Conservation (phyloP, 2,329 filamentous ascomycete genomes). For the Colletotrichum liriopes region DNA sequence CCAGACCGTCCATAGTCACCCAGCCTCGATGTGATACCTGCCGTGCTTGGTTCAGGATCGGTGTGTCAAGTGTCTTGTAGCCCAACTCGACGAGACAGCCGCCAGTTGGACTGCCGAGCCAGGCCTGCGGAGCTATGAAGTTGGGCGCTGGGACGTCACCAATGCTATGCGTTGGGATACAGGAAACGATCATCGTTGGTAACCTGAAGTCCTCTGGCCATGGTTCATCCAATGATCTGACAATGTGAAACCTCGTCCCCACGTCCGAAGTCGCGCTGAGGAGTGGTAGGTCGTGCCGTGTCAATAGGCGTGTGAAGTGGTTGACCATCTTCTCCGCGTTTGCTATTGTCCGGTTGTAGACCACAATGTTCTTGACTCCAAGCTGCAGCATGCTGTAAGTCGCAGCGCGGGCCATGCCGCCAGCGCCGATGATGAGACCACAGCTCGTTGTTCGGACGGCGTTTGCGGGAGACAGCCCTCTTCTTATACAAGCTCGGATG, state of each 20-base stretch:
- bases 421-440: conserved; percentile 75
- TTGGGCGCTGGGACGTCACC: conserved; percentile 76
- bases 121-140: conserved; percentile 78
- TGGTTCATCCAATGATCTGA: conserved; percentile 70
- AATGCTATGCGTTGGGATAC: conserved; percentile 80
- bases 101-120: conserved; percentile 81
- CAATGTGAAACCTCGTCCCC: conserved; percentile 68
- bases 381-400: conserved; percentile 85
- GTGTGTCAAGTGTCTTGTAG: conserved; percentile 82
- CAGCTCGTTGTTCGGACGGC: conserved; percentile 70
- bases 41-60: conserved; percentile 78
- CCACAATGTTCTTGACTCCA: conserved; percentile 82
- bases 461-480: conserved; percentile 81
- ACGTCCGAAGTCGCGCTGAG: conserved; percentile 55
- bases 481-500: conserved; percentile 79
- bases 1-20: conserved; percentile 83
- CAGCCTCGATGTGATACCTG: conserved; percentile 73
- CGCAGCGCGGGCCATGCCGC: conserved; percentile 84
- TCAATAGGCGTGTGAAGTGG: conserved; percentile 76
- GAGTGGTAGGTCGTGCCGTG: conserved; percentile 59
- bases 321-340: conserved; percentile 77
- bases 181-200: conserved; percentile 83
- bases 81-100: conserved; percentile 83
- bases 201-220: conserved; percentile 77
- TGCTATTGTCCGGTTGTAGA: conserved; percentile 79